Conservation (phyloP, 305 asterid species). For the Fraxinus velutina region DNA sequence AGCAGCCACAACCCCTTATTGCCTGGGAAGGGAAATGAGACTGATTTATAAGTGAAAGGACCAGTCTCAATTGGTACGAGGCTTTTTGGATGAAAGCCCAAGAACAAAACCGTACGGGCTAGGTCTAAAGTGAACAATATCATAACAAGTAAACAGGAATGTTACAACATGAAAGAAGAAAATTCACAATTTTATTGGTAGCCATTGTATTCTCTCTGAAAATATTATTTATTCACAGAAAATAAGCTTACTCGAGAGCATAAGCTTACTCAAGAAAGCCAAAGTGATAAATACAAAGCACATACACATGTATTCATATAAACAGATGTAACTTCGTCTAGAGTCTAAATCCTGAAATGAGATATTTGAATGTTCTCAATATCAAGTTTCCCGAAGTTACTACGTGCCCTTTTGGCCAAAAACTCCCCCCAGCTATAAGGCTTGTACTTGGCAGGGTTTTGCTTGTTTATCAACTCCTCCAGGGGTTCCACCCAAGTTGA, state of each 20-base stretch:
- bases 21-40: neutral
- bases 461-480: constrained; percentile 34
- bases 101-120: neutral
- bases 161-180: neutral
- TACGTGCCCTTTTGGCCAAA: constrained; percentile 38
- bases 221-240: neutral
- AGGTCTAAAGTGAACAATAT: neutral
- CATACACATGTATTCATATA: neutral
- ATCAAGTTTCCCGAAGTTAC: constrained; percentile 45
- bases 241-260: neutral
- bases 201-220: neutral
- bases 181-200: neutral
- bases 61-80: neutral
- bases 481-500: constrained; percentile 52
- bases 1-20: neutral
- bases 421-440: constrained; percentile 65
- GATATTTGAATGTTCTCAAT: constrained; percentile 54
- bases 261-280: neutral
- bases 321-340: neutral
- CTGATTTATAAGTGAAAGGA: neutral
- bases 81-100: neutral
- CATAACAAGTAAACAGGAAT: neutral
- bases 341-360: constrained; percentile 38
- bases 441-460: constrained; percentile 50
- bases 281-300: neutral